Evolutionary conservation across 1,139 yeast genomes (phyloP).

Genomic region (Geotrichum restrictum): DNA sequence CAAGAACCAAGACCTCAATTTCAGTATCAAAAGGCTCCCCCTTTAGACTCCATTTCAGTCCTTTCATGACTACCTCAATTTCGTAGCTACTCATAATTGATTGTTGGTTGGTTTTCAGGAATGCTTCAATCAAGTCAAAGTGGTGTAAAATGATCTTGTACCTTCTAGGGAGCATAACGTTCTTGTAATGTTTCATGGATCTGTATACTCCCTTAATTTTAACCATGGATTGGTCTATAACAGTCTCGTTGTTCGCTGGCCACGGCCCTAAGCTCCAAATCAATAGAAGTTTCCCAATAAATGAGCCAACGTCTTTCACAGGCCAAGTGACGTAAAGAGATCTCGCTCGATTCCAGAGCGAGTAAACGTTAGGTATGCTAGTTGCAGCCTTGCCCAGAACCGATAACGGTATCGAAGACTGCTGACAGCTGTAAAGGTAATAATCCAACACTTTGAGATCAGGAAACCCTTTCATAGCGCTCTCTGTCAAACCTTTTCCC

Average conservation of each 20-base stretch:
- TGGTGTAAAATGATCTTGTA: not conserved
- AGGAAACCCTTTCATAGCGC: conserved; percentile 9
- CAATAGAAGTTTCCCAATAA: not conserved
- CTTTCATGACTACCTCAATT: not conserved
- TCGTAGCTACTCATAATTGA: not conserved
- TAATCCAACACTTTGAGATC: conserved; percentile 14
- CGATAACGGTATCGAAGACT: not conserved
- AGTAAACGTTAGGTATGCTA: not conserved
- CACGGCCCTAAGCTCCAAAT: not conserved
- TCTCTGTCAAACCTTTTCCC: conserved; percentile 1
- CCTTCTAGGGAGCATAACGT: not conserved
- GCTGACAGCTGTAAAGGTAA: conserved; percentile 7
- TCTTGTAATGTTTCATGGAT: not conserved
- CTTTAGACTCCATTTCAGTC: not conserved
- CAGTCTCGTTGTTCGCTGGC: not conserved
- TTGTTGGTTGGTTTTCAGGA: not conserved
- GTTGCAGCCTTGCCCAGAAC: too few relatives aligned
- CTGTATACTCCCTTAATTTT: not conserved
- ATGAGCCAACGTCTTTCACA: not conserved
- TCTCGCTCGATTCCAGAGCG: conserved; percentile 1
- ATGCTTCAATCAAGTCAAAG: conserved; percentile 1
- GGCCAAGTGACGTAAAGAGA: not conserved
- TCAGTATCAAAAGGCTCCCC: not conserved
- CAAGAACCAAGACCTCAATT: conserved; percentile 1
- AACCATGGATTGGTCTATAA: not conserved